Evolutionary conservation across 306 rosid species (phyloP), one percentile per base, ranked within the genome.

Genomic region (Parietaria judaica): DNA sequence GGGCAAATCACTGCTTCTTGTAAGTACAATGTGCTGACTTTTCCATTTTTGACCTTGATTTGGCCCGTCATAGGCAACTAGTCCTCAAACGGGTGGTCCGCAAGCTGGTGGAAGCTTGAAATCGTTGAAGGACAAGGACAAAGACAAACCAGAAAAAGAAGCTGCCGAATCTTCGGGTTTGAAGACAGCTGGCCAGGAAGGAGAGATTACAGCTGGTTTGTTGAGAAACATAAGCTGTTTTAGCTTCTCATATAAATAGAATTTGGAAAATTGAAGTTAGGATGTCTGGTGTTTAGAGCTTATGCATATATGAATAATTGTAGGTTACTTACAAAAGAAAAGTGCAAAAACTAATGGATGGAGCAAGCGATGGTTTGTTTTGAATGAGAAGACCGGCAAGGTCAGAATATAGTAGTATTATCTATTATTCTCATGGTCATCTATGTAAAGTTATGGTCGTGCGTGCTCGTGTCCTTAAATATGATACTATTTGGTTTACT

Each of bases 151-250:
- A 58, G 90, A 84, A 60, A 92, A 92, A 73, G 99, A 88, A 64
- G 90, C 73, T 53, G 80, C 76, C 60, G 98, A 88, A 60, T 64
- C 81, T 70, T 84, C 99, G 13, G 95, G 96, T 75, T 81, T 92
- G 77, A 88, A 88, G 81, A 84, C 81, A 4, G 99, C 99, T 36
- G 99, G 96, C 65, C 81, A 89, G 50, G 99, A 92, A 74, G 99
- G 99, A 66, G 99, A 92, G 83, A 88, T 92, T 54, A 82, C 99
- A 51, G 99, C 99, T 79, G 99, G 99, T 88, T 63, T 81, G 78
- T 75, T 23, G 35, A 48, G 51, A 38, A 16, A 52, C 56, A 57
- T 8, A 61, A 15, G 61, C 35, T 41, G 13, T 61, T 35, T 45
- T 35, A 7, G 5, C 12, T 41, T 3, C 3, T 37, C 36, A 23